Base-by-base conservation (phyloP, 768 basidiomycete species). In the Rhodosporidiobolus sp. region DNA sequence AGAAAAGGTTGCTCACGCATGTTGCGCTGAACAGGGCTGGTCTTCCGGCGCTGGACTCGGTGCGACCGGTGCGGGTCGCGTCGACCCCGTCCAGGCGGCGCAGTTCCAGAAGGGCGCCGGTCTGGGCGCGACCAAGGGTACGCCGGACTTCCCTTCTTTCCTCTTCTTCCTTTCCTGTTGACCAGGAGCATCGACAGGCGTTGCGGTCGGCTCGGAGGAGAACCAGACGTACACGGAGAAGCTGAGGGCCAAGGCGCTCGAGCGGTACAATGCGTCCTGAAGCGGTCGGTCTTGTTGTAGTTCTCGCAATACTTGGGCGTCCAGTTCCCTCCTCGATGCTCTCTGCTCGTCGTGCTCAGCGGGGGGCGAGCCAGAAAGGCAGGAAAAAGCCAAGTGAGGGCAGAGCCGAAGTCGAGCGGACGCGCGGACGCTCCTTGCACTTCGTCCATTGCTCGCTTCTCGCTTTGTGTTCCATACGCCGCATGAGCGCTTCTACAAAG, bases 21-120 rank as follows among this genome's bases (percentile, higher is more conserved):
- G n/a, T n/a, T n/a, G n/a, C n/a, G n/a, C 14, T 5, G 9, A 20
- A 26, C 43, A 76, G 95, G 95, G 95, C 0, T 98, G 95, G 95
- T 90, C 86, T 71, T 89, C 91, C 77, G 95, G 95, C 9, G 88
- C 86, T 19, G 95, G 95, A 0, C 82, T 98, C 52, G 95, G 95
- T 0, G 85, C 87, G 12, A 85, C 85, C 58, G 91, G 91, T 4
- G 89, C 91, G 63, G 95, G 95, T 54, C 82, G 92, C 63, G 88
- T 93, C 26, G 92, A 94, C 64, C 93, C 94, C 11, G 88, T 97
- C 87, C 89, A 81, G 58, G 89, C 84, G 2, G 74, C 79, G 57
- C 87, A 96, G 59, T 97, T 94, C 80, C 88, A 89, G 16, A 87
- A 89, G 73, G 90, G 94, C 4, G 93, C 88, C 32, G 94, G 94